Evolutionary conservation across 2,329 filamentous ascomycete genomes (phyloP).

Genomic region (Stachybotrys chartarum): DNA sequence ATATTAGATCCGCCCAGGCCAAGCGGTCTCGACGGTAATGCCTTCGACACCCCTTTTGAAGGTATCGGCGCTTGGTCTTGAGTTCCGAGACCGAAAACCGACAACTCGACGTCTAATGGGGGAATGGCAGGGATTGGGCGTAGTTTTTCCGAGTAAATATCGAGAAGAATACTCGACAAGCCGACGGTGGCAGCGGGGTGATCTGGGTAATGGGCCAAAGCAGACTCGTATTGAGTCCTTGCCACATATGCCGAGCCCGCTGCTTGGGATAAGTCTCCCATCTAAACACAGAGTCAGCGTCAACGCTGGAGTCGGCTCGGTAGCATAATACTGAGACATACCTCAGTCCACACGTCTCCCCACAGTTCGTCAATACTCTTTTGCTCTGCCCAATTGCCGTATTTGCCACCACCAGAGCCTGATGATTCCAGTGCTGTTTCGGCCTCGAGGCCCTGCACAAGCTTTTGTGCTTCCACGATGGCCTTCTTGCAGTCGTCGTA

Average conservation of each 20-base stretch:
- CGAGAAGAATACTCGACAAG: conserved; percentile 76
- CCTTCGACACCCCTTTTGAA: neutral
- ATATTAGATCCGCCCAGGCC: conserved; percentile 31
- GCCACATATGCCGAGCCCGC: conserved; percentile 60
- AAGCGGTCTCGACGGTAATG: conserved; percentile 37
- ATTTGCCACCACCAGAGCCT: conserved; percentile 50
- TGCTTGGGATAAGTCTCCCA: conserved; percentile 59
- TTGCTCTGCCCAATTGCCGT: conserved; percentile 66
- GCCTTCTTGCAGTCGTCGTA: conserved; percentile 75
- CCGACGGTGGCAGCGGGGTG: conserved; percentile 76
- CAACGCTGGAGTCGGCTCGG: neutral
- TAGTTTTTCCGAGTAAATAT: conserved; percentile 68
- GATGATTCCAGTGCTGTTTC: conserved; percentile 57
- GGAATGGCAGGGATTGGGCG: conserved; percentile 51
- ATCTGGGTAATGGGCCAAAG: conserved; percentile 70
- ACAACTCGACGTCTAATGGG: conserved; percentile 20
- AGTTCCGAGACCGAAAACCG: neutral
- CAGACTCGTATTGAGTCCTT: conserved; percentile 72
- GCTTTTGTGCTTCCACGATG: conserved; percentile 71
- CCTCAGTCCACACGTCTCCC: conserved; percentile 78
- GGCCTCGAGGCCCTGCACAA: conserved; percentile 64
- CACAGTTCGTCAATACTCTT: conserved; percentile 79
- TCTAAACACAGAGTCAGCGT: conserved; percentile 33
- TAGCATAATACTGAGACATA: conserved; percentile 34
- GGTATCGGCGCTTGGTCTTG: conserved; percentile 3